Conservation (phyloP, 1,284 basidiomycete genomes). For the Heliocybe sulcata region DNA sequence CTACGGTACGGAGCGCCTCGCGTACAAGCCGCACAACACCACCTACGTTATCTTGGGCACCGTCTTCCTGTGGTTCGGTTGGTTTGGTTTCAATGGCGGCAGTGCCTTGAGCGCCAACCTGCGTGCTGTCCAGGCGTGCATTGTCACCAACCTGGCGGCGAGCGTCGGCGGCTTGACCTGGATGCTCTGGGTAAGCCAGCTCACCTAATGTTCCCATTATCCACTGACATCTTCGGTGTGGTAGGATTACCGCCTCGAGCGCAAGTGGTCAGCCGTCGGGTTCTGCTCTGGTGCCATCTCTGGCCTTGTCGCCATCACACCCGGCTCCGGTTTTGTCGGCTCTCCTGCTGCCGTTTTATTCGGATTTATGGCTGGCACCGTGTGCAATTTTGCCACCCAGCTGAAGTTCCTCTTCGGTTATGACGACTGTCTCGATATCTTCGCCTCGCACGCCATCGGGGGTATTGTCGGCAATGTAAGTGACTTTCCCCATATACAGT, state of each 20-base stretch:
- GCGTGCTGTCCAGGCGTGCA: conserved; percentile 83
- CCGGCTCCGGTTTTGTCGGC: conserved; percentile 86
- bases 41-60: conserved; percentile 91
- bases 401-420: conserved; percentile 77
- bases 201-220: background rate
- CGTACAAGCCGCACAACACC: conserved; percentile 86
- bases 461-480: conserved; percentile 80
- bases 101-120: conserved; percentile 83
- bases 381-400: conserved; percentile 93
- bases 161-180: conserved; percentile 87
- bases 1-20: conserved; percentile 87
- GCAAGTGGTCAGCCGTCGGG: conserved; percentile 90
- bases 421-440: conserved; percentile 85
- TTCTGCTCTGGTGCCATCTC: conserved; percentile 95
- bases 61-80: conserved; percentile 96
- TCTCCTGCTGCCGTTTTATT: conserved; percentile 76
- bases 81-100: conserved; percentile 92
- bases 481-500: conserved; percentile 4
- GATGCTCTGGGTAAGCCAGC: conserved; percentile 70
- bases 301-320: conserved; percentile 89
- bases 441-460: conserved; percentile 85
- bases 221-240: background rate
- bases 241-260: conserved; percentile 86
- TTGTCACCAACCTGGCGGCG: conserved; percentile 89
- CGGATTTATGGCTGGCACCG: conserved; percentile 78